Evolutionary conservation across 2,329 filamentous ascomycete species (phyloP).

Genomic region (Teratosphaeria destructans): DNA sequence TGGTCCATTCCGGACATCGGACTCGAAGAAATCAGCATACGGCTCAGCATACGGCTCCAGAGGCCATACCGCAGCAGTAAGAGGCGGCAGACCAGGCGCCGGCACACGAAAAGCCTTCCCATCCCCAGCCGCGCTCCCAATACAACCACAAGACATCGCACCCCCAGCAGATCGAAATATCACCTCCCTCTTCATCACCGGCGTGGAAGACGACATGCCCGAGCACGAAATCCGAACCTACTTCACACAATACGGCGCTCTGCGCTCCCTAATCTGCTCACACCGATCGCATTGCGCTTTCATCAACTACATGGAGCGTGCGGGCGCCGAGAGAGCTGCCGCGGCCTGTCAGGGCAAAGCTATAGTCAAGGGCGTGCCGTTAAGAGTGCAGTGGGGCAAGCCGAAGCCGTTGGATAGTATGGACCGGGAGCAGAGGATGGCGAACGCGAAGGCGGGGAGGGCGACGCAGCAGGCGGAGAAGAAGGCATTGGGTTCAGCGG

Average conservation of each 20-base stretch:
- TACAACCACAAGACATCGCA: constrained; percentile 71
- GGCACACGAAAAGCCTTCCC: constrained; percentile 49
- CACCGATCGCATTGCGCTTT: constrained; percentile 97
- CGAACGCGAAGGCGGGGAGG: constrained; percentile 70
- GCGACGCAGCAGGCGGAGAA: constrained; percentile 31
- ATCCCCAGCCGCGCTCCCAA: constrained; percentile 62
- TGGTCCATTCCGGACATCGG: constrained; percentile 70
- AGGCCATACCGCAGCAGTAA: constrained; percentile 26
- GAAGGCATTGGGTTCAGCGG: constrained; percentile 13
- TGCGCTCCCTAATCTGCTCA: constrained; percentile 87
- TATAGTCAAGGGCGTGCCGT: constrained; percentile 79
- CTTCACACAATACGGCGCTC: constrained; percentile 78
- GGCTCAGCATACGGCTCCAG: constrained; percentile 21
- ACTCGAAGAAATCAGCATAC: constrained; percentile 32
- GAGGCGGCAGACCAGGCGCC: constrained; percentile 35
- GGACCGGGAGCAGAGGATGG: constrained; percentile 72
- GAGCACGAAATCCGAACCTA: constrained; percentile 85
- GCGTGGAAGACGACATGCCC: constrained; percentile 89
- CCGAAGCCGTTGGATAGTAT: constrained; percentile 86
- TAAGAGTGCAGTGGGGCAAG: constrained; percentile 84
- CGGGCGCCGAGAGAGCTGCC: constrained; percentile 77
- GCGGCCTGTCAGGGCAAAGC: constrained; percentile 76
- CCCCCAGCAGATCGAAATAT: constrained; percentile 78
- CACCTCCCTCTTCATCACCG: constrained; percentile 88
- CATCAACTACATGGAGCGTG: constrained; percentile 80